Base-by-base conservation (phyloP, 805 yeast genomes). In the Hanseniaspora clermontiae region DNA sequence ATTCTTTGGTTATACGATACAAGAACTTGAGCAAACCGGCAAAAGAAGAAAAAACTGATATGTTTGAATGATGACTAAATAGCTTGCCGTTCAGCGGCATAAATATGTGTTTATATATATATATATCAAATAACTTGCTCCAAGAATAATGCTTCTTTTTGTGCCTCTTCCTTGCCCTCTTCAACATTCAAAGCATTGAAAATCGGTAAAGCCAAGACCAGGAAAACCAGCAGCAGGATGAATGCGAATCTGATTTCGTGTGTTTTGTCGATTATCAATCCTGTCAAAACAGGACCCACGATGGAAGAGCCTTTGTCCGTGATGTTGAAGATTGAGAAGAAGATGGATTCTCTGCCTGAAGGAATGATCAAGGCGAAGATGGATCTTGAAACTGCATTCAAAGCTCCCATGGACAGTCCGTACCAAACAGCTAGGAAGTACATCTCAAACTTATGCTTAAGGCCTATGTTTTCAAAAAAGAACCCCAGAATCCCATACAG, bases 291-390 rank as follows among this genome's bases (percentile, higher is more conserved):
- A 0, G 95, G 93, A 0, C 95, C 93, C 32, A 85, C 60, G 4
- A 85, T 78, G 0, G 87, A 81, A 5, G 87, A 81, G 2, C 93
- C 91, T 64, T 86, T 85, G 66, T 85, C 93, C 1, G 95, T 86
- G 42, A 85, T 80, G 43, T 86, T 78, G 67, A 81, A 86, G 45
- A 85, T 70, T 14, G 91, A 83, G 68, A 86, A 85, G 64, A 84
- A 85, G 7, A 83, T 79, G 3, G 84, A 79, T 64, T 86, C 95
- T 61, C 78, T 80, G 6, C 93, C 93, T 48, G 71, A 74, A 19
- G 95, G 95, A 46, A 85, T 83, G 54, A 85, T 74, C 64, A 83
- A 66, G 36, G 86, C 76, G 65, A 80, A 85, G 4, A 83, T 70
- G 1, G 89, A 81, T 49, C 93, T 73, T 31, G 88, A 78, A 0